A percentile compares a stretch with the other conserved stretches of the same genome.
Evolutionary conservation across 176 grass and related monocot genomes (phyloP).

Genomic region (Poa pratensis): DNA sequence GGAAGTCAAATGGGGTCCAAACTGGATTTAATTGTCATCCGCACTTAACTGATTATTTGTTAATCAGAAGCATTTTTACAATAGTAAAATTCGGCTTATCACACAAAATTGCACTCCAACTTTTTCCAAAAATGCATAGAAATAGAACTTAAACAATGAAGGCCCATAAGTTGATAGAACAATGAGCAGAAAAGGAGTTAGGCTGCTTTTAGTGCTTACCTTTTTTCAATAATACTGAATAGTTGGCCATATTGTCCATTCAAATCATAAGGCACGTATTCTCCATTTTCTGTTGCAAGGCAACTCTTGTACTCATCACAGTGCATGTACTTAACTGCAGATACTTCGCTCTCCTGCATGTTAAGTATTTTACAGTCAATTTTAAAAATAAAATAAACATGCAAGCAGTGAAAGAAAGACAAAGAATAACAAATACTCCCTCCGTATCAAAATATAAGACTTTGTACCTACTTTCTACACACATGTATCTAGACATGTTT

Average conservation of each 20-base stretch:
- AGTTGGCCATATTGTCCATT: constrained; percentile 74
- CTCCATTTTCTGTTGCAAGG: constrained; percentile 65
- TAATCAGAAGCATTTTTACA: background rate
- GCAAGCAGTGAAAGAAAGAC: background rate
- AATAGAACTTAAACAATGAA: background rate
- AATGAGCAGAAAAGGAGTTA: constrained; percentile 20
- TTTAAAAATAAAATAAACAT: background rate
- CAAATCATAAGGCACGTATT: constrained; percentile 93
- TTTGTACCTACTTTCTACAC: too few relatives aligned
- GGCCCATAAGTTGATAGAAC: background rate
- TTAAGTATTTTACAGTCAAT: constrained; percentile 13
- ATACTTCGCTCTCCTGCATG: constrained; percentile 87
- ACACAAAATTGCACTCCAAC: background rate
- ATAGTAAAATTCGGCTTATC: constrained; percentile 9
- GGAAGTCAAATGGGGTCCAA: background rate
- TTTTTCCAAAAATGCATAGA: background rate
- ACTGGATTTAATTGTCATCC: constrained; percentile 9
- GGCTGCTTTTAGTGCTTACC: constrained; percentile 47
- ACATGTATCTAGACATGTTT: too few relatives aligned
- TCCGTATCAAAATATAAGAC: too few relatives aligned
- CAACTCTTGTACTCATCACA: constrained; percentile 72
- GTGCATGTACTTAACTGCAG: constrained; percentile 76
- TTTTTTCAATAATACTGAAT: constrained; percentile 86
- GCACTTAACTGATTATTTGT: constrained; percentile 4
- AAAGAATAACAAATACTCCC: background rate